Evolutionary conservation across 2,329 filamentous ascomycete genomes (phyloP), one percentile per base, ranked within the genome.

Genomic region (Colletotrichum higginsianum): DNA sequence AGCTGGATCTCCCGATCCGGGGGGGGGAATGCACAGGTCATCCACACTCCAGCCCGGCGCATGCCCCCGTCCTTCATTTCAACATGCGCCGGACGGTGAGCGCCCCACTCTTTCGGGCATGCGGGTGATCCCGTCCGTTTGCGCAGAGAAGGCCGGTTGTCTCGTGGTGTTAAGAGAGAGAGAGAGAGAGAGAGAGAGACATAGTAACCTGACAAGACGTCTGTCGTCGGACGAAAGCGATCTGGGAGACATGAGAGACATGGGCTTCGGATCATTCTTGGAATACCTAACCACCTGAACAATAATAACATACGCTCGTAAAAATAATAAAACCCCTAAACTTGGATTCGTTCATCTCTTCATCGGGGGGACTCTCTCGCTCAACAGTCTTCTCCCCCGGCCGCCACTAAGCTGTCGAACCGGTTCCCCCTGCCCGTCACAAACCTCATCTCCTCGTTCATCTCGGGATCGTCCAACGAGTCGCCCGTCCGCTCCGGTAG

Each of bases 401-500:
- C 72, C 4, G 62, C 23, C 1, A 53, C 18, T 8, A 74, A 3
- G 44, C 58, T 71, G 12, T 62, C 61, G 13, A 74, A 74, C 30
- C 72, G 57, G n/a, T 74, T 74, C 12, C 70, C 72, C 38, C 72
- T 61, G 7, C 61, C 72, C 21, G 72, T 74, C 7, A 71, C 72
- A 26, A 67, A 74, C 38, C 44, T 64, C 62, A 74, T 66, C 57
- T 70, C 58, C 57, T 74, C 72, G 13, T 67, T 60, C 42, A 52
- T 60, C 3, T 42, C 35, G 8, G 15, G n/a, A 11, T 66, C 56
- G 5, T 42, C 67, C 5, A 26, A 13, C 3, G 38, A 21, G 11
- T 61, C 66, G 4, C 68, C 72, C 5, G 67, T 52, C 38, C 62
- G 56, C n/a, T 69, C 49, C 42, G 72, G 70, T 12, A 91, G 72